A percentile compares a stretch with the other conserved stretches of the same genome.
Conservation (phyloP, 2,329 filamentous ascomycete species). For the Fusarium newnesense region DNA sequence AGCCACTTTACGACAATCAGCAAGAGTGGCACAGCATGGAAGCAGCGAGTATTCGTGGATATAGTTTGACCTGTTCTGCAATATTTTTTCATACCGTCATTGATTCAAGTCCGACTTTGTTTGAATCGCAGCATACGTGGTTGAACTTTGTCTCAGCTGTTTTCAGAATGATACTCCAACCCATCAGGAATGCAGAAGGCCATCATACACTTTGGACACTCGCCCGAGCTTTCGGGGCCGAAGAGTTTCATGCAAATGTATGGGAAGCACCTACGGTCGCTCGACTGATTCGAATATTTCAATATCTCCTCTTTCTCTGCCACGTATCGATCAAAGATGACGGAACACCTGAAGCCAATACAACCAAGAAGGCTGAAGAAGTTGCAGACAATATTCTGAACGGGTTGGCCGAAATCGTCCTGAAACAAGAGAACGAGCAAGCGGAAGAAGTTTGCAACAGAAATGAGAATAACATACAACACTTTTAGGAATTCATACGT, state of each 20-base stretch:
- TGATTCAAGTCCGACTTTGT: not conserved
- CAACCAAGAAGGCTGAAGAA: not conserved
- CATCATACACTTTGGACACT: not conserved
- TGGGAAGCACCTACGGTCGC: not conserved
- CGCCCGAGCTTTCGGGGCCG: not conserved
- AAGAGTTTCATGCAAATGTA: not conserved
- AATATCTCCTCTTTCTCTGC: fast-evolving
- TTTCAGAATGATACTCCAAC: not conserved
- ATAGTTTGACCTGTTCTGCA: not conserved
- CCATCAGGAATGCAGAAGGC: fast-evolving
- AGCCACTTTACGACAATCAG: not conserved
- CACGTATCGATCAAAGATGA: not conserved
- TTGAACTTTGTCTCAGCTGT: not conserved
- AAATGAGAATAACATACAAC: fast-evolving
- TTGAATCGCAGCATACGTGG: not conserved
- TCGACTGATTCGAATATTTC: not conserved
- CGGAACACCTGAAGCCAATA: fast-evolving
- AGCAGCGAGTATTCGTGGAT: not conserved
- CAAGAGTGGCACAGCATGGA: not conserved
- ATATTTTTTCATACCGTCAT: not conserved
- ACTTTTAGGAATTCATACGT: not conserved
- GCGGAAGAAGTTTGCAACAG: fast-evolving
- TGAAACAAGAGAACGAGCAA: not conserved
- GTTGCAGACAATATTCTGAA: not conserved
- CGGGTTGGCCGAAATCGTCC: not conserved